Evolutionary conservation across 768 basidiomycete species (phyloP), one percentile per base, ranked within the genome.

Genomic region (Suillus decipiens): DNA sequence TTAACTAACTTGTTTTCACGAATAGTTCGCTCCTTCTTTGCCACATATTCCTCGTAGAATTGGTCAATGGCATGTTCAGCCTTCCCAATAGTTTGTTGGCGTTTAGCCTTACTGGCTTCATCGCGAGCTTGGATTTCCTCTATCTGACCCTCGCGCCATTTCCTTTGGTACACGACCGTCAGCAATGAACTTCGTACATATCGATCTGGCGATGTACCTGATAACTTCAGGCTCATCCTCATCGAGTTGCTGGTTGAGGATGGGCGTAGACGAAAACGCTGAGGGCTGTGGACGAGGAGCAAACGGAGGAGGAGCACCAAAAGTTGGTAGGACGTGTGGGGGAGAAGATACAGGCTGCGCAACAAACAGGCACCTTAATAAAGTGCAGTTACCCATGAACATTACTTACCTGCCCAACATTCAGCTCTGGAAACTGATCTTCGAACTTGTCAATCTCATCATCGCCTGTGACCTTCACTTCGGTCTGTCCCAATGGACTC

Each of bases 171-270:
- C 9, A 37, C 24, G 41, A 28, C 17, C 28, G n/a, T 39, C 53
- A 39, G 17, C 31, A 14, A 33, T 41, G 24, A 37, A 45, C 22
- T 63, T 51, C 62, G 62, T 33, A 37, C 24, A 36, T 33, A 37
- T 28, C 15, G 5, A 22, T 33, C 8, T 24, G 10, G 34, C 24
- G 15, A 3, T 85, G 50, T 69, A 93, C 93, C 83, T 89, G 81
- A 95, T 93, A 45, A 91, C 90, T 70, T 95, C 85, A 8, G 93
- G 91, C 74, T 95, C 93, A 28, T 92, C 92, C 72, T 92, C 92
- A 33, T 85, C 81, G 17, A 88, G 75, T 58, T 80, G 79, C 66
- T 90, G 89, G 67, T 79, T 85, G 47, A 92, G 77, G 63, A 92
- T 91, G 45, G 92, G 90, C 10, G 90, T 92, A 12, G 87, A 85